Base-by-base conservation (phyloP, 345 rosid genomes). In the Conringia planisiliqua region DNA sequence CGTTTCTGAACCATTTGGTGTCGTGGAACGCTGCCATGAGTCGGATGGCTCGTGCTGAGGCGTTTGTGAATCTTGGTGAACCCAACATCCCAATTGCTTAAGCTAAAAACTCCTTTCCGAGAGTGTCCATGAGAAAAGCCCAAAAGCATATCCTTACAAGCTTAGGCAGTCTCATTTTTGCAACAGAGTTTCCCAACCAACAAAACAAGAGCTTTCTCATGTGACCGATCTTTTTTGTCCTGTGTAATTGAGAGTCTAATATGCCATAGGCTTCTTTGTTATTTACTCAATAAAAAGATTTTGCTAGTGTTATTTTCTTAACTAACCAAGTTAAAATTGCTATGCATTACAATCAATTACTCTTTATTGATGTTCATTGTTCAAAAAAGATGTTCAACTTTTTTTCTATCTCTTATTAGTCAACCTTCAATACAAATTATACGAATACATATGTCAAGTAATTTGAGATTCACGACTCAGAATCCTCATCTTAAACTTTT, bases 31-130 rank as follows among this genome's bases (percentile, higher is more conserved):
- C 84, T 10, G 96, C 88, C 42, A 88, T 81, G 81, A 82, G 80
- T 26, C 81, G 97, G 22, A 85, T 94, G 87, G 88, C 83, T n/a
- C 96, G 89, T 48, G 95, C 97, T 0, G 97, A 88, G 82, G 87
- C 96, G 51, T 91, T 91, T 65, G 93, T 91, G 60, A 94, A 94
- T 82, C 82, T 94, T 70, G 87, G 87, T 0, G 93, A 94, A 78
- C 97, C 98, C 10, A 87, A 79, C 38, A 50, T 50, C 56, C 56
- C 57, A 10, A 11, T 51, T 51, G 57, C 57, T 8, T 51, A 50
- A 50, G 46, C 66, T 26, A 17, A 20, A 44, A 51, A 29, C 35
- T 17, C 30, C 35, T 66, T 16, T 10, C 36, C 13, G 18, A 58
- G 69, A 51, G 63, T 68, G 63, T 68, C 64, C 57, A 75, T 68